Conservation (phyloP, 495 filamentous ascomycete species). For the Aspergillus hancockii region DNA sequence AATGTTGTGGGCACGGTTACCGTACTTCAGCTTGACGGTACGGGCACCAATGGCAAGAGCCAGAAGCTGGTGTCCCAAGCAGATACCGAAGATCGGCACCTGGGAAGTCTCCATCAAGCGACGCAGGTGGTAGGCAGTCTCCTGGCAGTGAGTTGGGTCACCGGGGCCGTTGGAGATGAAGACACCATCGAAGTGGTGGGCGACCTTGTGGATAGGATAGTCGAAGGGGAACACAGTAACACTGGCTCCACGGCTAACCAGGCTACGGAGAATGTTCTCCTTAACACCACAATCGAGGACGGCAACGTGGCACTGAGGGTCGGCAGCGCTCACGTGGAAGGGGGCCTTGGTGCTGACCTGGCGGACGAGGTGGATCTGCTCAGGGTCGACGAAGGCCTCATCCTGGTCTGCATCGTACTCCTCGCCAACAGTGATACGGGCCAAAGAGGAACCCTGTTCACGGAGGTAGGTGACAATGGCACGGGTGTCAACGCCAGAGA, state of each 20-base stretch:
- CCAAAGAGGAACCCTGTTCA: constrained; percentile 93
- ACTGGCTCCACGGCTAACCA: constrained; percentile 83
- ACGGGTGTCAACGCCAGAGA: constrained; percentile 95
- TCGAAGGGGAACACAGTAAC: constrained; percentile 94
- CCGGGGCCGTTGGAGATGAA: constrained; percentile 98
- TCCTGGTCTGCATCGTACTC: constrained; percentile 99
- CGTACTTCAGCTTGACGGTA: constrained; percentile 95
- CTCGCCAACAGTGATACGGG: constrained; percentile 92
- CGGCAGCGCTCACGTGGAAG: constrained; percentile 82
- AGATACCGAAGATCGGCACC: constrained; percentile 95
- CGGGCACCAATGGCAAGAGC: constrained; percentile 76
- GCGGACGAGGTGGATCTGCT: constrained; percentile 93
- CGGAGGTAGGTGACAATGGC: constrained; percentile 93
- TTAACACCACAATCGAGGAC: constrained; percentile 98
- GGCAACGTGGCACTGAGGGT: constrained; percentile 84
- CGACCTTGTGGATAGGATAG: constrained; percentile 96
- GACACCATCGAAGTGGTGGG: constrained; percentile 94
- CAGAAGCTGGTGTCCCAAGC: constrained; percentile 85
- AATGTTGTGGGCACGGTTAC: constrained; percentile 98
- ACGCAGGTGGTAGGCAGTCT: constrained; percentile 86
- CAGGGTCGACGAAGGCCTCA: constrained; percentile 92
- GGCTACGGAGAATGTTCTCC: constrained; percentile 95
- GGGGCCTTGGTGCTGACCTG: constrained; percentile 96
- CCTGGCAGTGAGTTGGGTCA: constrained; percentile 93
- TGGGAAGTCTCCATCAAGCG: constrained; percentile 87